Conservation (phyloP, 2,329 filamentous ascomycete genomes). For the Chaetomiaceae sp. region DNA sequence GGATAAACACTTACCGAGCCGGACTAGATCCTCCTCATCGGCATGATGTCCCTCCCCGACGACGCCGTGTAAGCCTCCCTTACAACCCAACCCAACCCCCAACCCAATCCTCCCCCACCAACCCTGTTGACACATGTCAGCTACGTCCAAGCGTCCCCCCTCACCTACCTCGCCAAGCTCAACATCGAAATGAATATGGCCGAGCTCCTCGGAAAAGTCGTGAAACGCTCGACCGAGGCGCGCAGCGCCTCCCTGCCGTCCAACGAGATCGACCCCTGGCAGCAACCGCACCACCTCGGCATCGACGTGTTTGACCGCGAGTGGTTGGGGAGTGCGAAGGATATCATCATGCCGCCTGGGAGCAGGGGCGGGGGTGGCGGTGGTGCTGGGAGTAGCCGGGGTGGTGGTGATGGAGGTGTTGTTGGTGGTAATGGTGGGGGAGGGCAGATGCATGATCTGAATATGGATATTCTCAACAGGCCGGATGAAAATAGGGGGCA, state of each 20-base stretch:
- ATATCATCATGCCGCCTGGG: not conserved
- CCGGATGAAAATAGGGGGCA: too few species aligned
- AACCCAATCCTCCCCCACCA: not conserved
- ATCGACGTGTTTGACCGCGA: not conserved
- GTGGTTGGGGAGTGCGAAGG: conserved; percentile 11
- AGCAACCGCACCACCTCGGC: not conserved
- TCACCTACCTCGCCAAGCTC: conserved; percentile 45
- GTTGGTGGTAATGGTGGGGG: not conserved
- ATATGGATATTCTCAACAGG: conserved; percentile 12
- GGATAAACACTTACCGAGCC: too few species aligned
- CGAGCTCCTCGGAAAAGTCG: conserved; percentile 42
- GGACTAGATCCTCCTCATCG: conserved; percentile 34
- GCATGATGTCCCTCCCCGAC: conserved; percentile 43
- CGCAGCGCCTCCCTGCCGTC: not conserved
- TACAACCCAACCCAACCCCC: not conserved
- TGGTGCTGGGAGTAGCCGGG: not conserved
- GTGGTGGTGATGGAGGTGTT: not conserved
- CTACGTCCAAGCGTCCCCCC: conserved; percentile 46
- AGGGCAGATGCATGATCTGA: conserved; percentile 15
- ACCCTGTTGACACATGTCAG: too few species aligned
- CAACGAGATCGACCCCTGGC: not conserved
- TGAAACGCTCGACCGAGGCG: conserved; percentile 16
- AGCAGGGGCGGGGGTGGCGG: too few species aligned
- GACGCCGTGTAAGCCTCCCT: conserved; percentile 36
- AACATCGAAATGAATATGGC: conserved; percentile 51